Evolutionary conservation across 306 rosid genomes (phyloP), one percentile per base, ranked within the genome.

Genomic region (Vigna trinervia): DNA sequence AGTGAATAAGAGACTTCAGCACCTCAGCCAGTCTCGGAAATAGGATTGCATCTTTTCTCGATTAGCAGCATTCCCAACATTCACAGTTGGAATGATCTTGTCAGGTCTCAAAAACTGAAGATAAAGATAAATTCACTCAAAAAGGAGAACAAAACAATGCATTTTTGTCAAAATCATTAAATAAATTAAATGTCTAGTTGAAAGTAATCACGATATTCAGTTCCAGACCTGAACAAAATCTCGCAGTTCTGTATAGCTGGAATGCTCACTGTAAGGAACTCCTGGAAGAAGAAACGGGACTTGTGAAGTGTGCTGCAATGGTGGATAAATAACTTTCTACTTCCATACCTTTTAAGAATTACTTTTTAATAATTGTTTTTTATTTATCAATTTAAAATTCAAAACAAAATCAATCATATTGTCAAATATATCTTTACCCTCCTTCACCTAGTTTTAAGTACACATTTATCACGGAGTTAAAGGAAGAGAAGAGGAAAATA

Each of bases 191-290:
- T 48, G 52, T 17, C 36, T 17, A 10, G 13, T 3, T 12, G n/a
- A 77, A 66, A 75, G 66, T 46, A 61, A 78, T 28, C 14, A 4
- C 8, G n/a, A 23, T 12, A 51, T 60, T 48, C 50, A 78, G 61
- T 61, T 65, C 39, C 32, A 28, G 71, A 87, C 90, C 90, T 87
- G 83, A 76, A 87, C 86, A 87, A 87, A 87, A 63, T 84, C 88
- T 64, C 14, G 85, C 77, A 87, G 75, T 73, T 87, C 90, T 22
- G 81, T 79, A 81, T 84, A 87, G 86, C 90, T 87, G 81, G 90
- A 87, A 61, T 87, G 90, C 86, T 87, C 90, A 69, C 90, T 87
- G 73, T 87, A 87, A 67, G 90, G 90, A 87, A 87, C 90, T 61
- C 90, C 90, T 87, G 5, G 22, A 64, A 85, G 23, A 62, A 66